Base-by-base conservation (phyloP, 2,329 filamentous ascomycete genomes). In the Colletotrichum abscissum region DNA sequence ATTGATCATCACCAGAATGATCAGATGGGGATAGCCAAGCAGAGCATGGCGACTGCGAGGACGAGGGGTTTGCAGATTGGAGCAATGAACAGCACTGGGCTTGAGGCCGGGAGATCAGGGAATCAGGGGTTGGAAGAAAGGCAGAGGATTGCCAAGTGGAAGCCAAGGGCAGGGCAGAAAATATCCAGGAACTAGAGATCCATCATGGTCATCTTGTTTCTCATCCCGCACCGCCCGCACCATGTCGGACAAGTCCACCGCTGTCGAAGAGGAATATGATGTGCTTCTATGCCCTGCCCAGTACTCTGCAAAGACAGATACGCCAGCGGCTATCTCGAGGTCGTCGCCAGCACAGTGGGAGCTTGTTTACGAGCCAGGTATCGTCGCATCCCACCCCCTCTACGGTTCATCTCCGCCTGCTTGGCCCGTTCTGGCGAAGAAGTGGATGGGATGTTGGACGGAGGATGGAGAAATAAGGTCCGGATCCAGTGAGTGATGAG, bases 341-440 rank as follows among this genome's bases (percentile, higher is more conserved):
- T 42, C 55, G 59, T 46, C 6, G 49, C 26, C 24, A 16, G 22
- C 16, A 19, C 14, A 38, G 46, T 62, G 28, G 28, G 30, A 42
- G 60, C 62, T 62, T 73, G 71, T 73, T 73, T 28, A 24, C 7
- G 3, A 28, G 24, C 67, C 71, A 73, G 28, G 71, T 73, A 73
- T 54, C 22, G 55, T 66, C 9, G 55, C 60, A 70, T 62, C 24
- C 38, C n/a, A 16, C 55, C 71, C 71, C 38, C 16, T 42, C 46
- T 24, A 26, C 9, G 3, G 56, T 66, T 64, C 67, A 73, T 73
- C 62, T 73, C 67, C 71, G 62, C 35, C 56, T 49, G 42, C 46
- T 65, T 65, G 55, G 56, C 19, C 16, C 19, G 7, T 11, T 26
- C 24, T 24, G 59, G 16, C 60, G 42, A 54, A 49, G 19, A 24